phyloP scores from a whole-genome alignment of 257 asterid genomes.

The Nicotiana undulata region DNA sequence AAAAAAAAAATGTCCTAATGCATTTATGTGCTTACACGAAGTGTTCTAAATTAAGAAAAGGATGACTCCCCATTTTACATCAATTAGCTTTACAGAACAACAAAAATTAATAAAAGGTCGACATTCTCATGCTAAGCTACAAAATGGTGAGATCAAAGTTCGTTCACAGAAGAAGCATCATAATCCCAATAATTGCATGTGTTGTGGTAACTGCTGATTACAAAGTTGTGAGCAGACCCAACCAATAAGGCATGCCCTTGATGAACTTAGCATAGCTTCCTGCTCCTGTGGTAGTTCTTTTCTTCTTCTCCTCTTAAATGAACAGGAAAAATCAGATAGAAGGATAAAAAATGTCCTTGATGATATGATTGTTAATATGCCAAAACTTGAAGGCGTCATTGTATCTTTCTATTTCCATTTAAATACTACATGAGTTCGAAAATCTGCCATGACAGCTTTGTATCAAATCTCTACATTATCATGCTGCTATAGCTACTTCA shows the following conservation, averaged over 20 bases:
- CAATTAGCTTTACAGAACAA: neutral
- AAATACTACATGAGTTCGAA: neutral
- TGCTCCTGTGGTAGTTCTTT: neutral
- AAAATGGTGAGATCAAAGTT: neutral
- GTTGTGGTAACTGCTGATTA: neutral
- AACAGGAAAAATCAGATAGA: neutral
- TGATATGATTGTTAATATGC: neutral
- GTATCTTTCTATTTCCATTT: neutral
- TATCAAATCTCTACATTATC: neutral
- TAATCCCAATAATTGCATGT: neutral
- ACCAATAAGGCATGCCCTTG: neutral
- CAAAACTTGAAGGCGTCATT: neutral
- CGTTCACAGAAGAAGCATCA: neutral
- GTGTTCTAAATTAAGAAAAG: neutral
- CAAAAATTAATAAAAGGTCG: neutral
- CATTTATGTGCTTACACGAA: neutral
- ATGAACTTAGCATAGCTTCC: neutral
- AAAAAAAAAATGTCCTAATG: neutral
- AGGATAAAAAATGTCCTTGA: neutral
- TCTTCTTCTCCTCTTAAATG: neutral
- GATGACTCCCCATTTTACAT: neutral
- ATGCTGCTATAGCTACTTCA: neutral
- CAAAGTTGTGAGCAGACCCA: neutral
- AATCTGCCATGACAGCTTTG: neutral
- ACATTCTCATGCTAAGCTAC: neutral